Percentiles rank a stretch among this genome's conserved stretches.
phyloP scores from a whole-genome alignment of 2,329 filamentous ascomycete genomes.

The Epichloe uncinata region DNA sequence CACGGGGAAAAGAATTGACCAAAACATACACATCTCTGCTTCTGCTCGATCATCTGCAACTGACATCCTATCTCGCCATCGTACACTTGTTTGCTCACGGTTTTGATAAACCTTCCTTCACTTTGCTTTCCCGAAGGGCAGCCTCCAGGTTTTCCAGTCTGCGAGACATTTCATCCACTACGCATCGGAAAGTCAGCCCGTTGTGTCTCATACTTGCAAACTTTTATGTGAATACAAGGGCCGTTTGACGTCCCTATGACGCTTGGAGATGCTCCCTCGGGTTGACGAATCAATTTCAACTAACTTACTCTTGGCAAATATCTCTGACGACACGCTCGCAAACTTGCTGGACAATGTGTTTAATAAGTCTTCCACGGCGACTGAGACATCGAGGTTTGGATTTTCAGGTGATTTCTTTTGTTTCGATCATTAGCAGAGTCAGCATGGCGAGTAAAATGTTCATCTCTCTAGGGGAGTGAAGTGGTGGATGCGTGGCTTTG shows the following conservation, averaged over 20 bases:
- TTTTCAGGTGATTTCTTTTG: constrained; percentile 24
- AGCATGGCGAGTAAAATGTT: neutral
- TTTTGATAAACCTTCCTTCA: constrained; percentile 28
- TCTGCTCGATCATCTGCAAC: neutral
- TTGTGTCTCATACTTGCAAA: too few relatives aligned
- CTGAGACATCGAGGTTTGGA: constrained; percentile 51
- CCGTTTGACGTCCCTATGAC: neutral
- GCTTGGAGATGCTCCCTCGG: neutral
- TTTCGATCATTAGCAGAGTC: neutral
- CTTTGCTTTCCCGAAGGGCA: constrained; percentile 47
- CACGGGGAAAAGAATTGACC: neutral
- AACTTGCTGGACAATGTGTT: constrained; percentile 80
- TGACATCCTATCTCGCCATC: neutral
- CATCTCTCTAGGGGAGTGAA: neutral
- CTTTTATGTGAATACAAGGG: neutral
- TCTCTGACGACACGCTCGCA: constrained; percentile 68
- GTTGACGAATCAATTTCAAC: neutral
- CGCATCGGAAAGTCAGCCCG: constrained; percentile 7
- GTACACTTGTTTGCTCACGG: constrained; percentile 7
- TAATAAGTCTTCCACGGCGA: constrained; percentile 74
- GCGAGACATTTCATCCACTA: constrained; percentile 90
- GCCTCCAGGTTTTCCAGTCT: constrained; percentile 74
- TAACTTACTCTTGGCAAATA: constrained; percentile 71
- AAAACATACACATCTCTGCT: neutral
- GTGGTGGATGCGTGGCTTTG: neutral